phyloP scores from a whole-genome alignment of 2,329 filamentous ascomycete genomes.

The Colletotrichum sp. region DNA sequence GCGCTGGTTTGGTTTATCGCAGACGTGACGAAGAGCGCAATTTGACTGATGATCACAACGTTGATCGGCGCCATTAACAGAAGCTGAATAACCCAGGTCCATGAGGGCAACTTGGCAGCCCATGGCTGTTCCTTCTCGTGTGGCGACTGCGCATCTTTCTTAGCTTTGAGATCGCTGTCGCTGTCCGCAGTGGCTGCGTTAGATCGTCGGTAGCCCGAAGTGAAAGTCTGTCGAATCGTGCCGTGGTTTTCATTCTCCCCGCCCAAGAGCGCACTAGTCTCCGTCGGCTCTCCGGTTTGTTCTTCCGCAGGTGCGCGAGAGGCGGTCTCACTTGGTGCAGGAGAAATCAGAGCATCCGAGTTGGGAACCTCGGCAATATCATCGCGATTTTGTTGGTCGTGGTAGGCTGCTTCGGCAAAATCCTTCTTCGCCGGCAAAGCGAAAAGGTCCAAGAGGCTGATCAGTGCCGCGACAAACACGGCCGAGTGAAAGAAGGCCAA shows the following conservation, averaged over 20 bases:
- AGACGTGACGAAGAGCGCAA: constrained; percentile 74
- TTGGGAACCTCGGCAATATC: constrained; percentile 33
- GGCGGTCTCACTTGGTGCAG: constrained; percentile 40
- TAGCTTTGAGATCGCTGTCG: constrained; percentile 31
- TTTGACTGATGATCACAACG: constrained; percentile 77
- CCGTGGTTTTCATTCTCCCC: constrained; percentile 34
- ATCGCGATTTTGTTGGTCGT: constrained; percentile 50
- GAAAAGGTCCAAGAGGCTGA: constrained; percentile 83
- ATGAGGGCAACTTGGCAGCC: constrained; percentile 79
- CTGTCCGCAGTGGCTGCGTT: constrained; percentile 34
- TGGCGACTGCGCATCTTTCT: constrained; percentile 33
- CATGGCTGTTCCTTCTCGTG: constrained; percentile 83
- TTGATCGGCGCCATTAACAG: constrained; percentile 79
- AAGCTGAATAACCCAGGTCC: constrained; percentile 89
- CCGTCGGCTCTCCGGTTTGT: constrained; percentile 43
- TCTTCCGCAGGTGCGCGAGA: constrained; percentile 33
- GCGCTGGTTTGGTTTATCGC: constrained; percentile 81
- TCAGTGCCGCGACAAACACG: constrained; percentile 74
- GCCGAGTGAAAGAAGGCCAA: constrained; percentile 81
- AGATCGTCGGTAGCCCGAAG: constrained; percentile 60
- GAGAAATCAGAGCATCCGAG: constrained; percentile 42
- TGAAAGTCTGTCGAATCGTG: constrained; percentile 53
- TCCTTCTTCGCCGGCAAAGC: constrained; percentile 73
- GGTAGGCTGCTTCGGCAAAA: constrained; percentile 66
- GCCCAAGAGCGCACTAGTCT: constrained; percentile 55